Evolutionary conservation across 192 early-diverging fungal genomes (phyloP), one percentile per base, ranked within the genome.

Genomic region (Gaertneriomyces sp.): DNA sequence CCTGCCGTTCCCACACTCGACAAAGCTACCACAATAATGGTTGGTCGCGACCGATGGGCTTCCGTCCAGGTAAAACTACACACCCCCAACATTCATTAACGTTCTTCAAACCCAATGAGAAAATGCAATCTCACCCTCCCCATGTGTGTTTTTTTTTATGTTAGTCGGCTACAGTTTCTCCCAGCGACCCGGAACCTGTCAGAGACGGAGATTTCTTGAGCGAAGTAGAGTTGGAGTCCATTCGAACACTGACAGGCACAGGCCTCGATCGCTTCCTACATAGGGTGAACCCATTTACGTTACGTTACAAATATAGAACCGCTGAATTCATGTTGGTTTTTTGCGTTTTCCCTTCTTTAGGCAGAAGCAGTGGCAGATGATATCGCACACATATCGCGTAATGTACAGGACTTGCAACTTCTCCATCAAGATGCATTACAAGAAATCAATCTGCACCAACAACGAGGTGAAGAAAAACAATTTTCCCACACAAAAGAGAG

Each of bases 181-280:
- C 25, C 25, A 33, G 1, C 25, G 25, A 33, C 25, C 25, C 25
- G 2, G 25, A 33, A 0, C 25, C 25, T 33, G 25, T 33, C 25
- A 33, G 25, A 33, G 25, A 33, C 2, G 25, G 25, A 33, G 25
- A 33, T 33, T 33, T 1, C 25, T 33, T 33, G 25, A 33, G 1
- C 25, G 66, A 68, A 38, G 46, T 68, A 6, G 66, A 68, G 40
- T 47, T 68, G 56, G 66, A 58, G 8, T 58, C 53, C 11, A 45
- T 57, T 20, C 17, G 51, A 10, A 58, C 54, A 6, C 53, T 56
- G 14, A 45, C 16, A 6, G 46, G 58, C 14, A 53, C 33, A 8
- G 53, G 20, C 38, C 42, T 68, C 57, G 66, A 68, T 38, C 46
- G 42, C 2, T 68, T 68, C 40, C 44, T 68, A 45, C 66, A 68